Conservation (phyloP, 345 rosid species). For the Anastatica hierochuntica region DNA sequence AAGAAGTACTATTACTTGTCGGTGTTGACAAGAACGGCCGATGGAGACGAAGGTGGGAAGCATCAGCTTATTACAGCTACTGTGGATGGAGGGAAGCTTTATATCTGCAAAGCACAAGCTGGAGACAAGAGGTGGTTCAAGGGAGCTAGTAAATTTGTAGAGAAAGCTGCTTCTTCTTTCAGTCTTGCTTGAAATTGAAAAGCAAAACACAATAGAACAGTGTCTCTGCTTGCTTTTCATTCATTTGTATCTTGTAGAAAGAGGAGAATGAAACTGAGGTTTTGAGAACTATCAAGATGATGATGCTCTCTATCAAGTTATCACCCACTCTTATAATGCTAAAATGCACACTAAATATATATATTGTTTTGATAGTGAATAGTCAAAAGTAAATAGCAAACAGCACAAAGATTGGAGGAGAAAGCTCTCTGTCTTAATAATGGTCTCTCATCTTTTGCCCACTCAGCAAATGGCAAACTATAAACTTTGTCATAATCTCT, state of each 20-base stretch:
- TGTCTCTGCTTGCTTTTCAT: slow-evolving; percentile 3
- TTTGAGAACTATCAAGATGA: no score
- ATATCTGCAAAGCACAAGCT: slow-evolving; percentile 89
- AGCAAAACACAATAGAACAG: background rate
- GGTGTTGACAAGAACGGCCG: slow-evolving; percentile 85
- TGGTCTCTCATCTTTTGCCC: background rate
- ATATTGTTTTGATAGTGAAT: no score
- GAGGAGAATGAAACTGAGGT: no score
- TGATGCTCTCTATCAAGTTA: no score
- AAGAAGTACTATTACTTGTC: slow-evolving; percentile 54
- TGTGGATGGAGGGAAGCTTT: slow-evolving; percentile 67
- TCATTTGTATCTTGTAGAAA: background rate
- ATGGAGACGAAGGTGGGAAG: slow-evolving; percentile 97
- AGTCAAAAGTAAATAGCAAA: no score
- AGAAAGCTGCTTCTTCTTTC: slow-evolving; percentile 60
- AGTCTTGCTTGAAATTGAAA: slow-evolving; percentile 60
- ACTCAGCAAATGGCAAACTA: slow-evolving; percentile 3
- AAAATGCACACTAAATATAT: no score
- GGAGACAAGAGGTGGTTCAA: slow-evolving; percentile 99
- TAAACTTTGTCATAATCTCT: slow-evolving; percentile 9
- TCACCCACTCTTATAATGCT: no score
- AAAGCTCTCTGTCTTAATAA: no score
- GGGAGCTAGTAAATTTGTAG: slow-evolving; percentile 72
- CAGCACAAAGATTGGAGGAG: no score
- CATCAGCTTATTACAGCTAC: slow-evolving; percentile 73